A percentile compares a stretch with the other conserved stretches of the same genome.
phyloP scores from a whole-genome alignment of 1,284 basidiomycete genomes.

The Neotropicomus parvogracilis region DNA sequence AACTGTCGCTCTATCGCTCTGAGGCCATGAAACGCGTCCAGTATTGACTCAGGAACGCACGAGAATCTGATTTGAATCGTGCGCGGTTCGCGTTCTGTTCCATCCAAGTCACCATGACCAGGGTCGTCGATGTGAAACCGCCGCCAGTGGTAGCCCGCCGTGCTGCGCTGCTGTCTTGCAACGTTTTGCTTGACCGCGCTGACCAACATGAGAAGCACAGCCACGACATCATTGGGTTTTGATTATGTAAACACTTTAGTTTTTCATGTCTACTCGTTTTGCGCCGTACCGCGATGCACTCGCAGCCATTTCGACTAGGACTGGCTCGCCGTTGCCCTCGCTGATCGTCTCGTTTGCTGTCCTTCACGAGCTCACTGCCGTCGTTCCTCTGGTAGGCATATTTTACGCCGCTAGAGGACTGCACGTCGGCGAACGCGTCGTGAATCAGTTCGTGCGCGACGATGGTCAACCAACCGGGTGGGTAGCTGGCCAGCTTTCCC shows the following conservation, averaged over 20 bases:
- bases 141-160: constrained; percentile 5
- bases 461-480: constrained; percentile 29
- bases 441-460: constrained; percentile 36
- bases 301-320: constrained; percentile 54
- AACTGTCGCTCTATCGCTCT: constrained; percentile 54
- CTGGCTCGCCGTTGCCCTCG: constrained; percentile 72
- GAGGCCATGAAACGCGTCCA: constrained; percentile 49
- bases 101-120: constrained; percentile 20
- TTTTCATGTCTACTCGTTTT: constrained; percentile 28
- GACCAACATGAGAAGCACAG: constrained; percentile 12
- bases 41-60: constrained; percentile 32
- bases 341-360: constrained; percentile 78
- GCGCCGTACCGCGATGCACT: constrained; percentile 51
- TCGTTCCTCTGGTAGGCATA: constrained; percentile 71
- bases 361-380: constrained; percentile 84
- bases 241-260: constrained; percentile 22
- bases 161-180: neutral
- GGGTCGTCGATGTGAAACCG: constrained; percentile 25
- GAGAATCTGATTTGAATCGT: constrained; percentile 36
- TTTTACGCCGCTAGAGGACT: constrained; percentile 71
- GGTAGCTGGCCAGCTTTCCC: constrained; percentile 39
- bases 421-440: constrained; percentile 69
- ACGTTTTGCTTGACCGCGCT: constrained; percentile 2
- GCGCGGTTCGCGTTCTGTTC: constrained; percentile 9
- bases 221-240: neutral